Evolutionary conservation across 805 yeast species (phyloP).

Genomic region (Ogataea polymorpha): DNA sequence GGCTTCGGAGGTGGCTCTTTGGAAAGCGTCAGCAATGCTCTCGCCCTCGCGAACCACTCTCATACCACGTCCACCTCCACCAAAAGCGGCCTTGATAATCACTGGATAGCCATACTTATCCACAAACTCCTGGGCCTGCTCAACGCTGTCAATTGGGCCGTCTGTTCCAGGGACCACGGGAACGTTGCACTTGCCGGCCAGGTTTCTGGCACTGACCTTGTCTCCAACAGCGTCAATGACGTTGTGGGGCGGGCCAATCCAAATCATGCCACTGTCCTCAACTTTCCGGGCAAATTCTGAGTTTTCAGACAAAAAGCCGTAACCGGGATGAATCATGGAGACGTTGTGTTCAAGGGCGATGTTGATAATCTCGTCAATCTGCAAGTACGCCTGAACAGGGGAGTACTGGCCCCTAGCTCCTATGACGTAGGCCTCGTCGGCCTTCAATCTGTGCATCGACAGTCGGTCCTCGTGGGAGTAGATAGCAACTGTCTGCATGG

Average conservation of each 20-base stretch:
- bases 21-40: slow-evolving; percentile 84
- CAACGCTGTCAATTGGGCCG: slow-evolving; percentile 83
- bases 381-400: slow-evolving; percentile 95
- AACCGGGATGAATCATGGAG: slow-evolving; percentile 90
- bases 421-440: slow-evolving; percentile 90
- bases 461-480: slow-evolving; percentile 94
- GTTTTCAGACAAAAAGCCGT: slow-evolving; percentile 48
- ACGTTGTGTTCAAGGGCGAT: slow-evolving; percentile 79
- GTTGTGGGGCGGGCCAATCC: slow-evolving; percentile 90
- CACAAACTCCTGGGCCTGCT: slow-evolving; percentile 79
- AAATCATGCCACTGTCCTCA: slow-evolving; percentile 83
- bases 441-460: slow-evolving; percentile 92
- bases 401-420: slow-evolving; percentile 87
- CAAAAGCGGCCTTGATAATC: slow-evolving; percentile 96
- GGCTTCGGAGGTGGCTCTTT: slow-evolving; percentile 93
- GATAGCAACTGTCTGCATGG: slow-evolving; percentile 96
- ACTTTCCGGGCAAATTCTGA: slow-evolving; percentile 92
- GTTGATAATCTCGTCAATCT: slow-evolving; percentile 88
- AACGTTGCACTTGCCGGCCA: slow-evolving; percentile 78
- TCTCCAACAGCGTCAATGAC: slow-evolving; percentile 96
- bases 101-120: slow-evolving; percentile 89
- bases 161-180: slow-evolving; percentile 98
- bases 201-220: slow-evolving; percentile 88
- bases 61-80: slow-evolving; percentile 99
- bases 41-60: slow-evolving; percentile 98